Evolutionary conservation across 1,139 yeast genomes (phyloP).

Genomic region (Blastobotrys capitulatus): DNA sequence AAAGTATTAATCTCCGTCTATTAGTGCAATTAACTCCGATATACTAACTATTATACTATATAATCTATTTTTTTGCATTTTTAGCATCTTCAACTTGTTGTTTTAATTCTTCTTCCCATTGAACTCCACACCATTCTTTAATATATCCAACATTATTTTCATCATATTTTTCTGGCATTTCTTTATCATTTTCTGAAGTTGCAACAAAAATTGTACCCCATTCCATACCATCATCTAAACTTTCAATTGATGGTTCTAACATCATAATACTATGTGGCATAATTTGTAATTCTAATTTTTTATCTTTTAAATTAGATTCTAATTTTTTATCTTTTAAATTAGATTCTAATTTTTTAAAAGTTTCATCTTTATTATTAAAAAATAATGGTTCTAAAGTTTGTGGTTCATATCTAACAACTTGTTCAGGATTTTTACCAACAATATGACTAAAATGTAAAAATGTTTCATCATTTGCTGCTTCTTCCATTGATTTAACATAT

Average conservation of each 20-base stretch:
- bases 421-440: conserved; percentile 76
- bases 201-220: conserved; percentile 94
- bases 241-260: conserved; percentile 48
- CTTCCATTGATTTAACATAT: conserved; percentile 20
- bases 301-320: conserved; percentile 21
- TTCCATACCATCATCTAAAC: conserved; percentile 74
- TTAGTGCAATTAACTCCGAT: too few species aligned
- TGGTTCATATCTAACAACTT: conserved; percentile 72
- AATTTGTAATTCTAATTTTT: conserved; percentile 78
- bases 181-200: conserved; percentile 68
- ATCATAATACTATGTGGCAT: conserved; percentile 93
- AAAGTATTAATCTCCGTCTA: too few species aligned
- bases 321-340: conserved; percentile 44
- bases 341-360: conserved; percentile 41
- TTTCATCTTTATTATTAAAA: conserved; percentile 58
- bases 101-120: conserved; percentile 61
- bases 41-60: too few species aligned
- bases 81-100: not conserved
- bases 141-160: conserved; percentile 67
- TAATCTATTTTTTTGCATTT: too few species aligned
- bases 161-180: conserved; percentile 47
- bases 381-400: conserved; percentile 57
- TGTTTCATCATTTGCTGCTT: conserved; percentile 46
- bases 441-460: conserved; percentile 74
- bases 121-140: conserved; percentile 91